A percentile compares a stretch with the other conserved stretches of the same genome.
Evolutionary conservation across 805 yeast genomes (phyloP).

Genomic region (Ogataea pilisensis): DNA sequence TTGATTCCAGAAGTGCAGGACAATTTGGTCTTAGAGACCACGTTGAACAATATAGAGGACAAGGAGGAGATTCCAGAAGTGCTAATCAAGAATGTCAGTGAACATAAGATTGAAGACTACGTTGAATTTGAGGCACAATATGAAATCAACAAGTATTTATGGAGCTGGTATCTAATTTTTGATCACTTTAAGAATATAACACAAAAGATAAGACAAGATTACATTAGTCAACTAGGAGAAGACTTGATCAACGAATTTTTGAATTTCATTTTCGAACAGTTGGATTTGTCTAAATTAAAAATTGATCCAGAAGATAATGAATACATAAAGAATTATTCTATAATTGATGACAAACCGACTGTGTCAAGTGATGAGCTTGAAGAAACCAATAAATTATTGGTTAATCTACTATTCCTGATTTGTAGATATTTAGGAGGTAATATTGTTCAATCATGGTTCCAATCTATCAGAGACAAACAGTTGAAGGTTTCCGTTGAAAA

Average conservation of each 20-base stretch:
- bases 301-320: constrained; percentile 21
- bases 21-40: constrained; percentile 57
- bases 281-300: constrained; percentile 34
- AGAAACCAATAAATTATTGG: constrained; percentile 38
- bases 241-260: constrained; percentile 48
- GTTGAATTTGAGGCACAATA: constrained; percentile 36
- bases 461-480: constrained; percentile 63
- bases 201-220: constrained; percentile 55
- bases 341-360: constrained; percentile 7
- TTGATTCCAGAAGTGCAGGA: constrained; percentile 49
- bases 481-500: constrained; percentile 56
- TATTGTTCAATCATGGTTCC: constrained; percentile 63
- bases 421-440: constrained; percentile 58
- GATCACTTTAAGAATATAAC: constrained; percentile 62
- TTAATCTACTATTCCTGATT: constrained; percentile 49
- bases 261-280: constrained; percentile 48
- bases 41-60: constrained; percentile 40
- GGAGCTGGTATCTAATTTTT: constrained; percentile 67
- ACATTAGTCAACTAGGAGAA: constrained; percentile 53
- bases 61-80: constrained; percentile 35
- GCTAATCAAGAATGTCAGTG: constrained; percentile 34
- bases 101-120: constrained; percentile 32
- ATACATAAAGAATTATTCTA: constrained; percentile 24
- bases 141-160: constrained; percentile 42
- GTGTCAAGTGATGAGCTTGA: constrained; percentile 17